Base-by-base conservation (phyloP, 345 rosid genomes). In the Hibiscus trionum region DNA sequence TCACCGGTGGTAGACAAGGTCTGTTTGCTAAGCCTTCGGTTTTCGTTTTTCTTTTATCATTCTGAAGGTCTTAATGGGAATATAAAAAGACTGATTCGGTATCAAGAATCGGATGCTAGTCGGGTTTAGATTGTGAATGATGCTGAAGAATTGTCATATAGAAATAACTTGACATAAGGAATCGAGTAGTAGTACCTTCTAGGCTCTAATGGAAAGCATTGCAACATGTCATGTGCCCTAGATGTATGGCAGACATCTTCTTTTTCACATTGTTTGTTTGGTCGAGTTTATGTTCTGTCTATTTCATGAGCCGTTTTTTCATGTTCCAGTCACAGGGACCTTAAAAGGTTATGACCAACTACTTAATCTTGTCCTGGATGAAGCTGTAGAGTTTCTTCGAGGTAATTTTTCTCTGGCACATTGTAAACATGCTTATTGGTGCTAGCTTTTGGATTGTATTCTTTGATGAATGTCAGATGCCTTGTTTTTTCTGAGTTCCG, bases 1-100 rank as follows among this genome's bases (percentile, higher is more conserved):
- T 91, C 44, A 89, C 93, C 52, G 97, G 99, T 60, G 99, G 99
- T 44, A 84, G 97, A 79, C 97, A 95, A 95, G 97, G 99, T 94
- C 53, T 49, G 57, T 55, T 49, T 67, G 53, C 52, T 66, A 8
- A 46, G 19, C 19, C 24, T 57, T 24, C 61, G 5, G 29, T 26
- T 57, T 24, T 27, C 15, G 6, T 9, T 2, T 7, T 60, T 12
- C 6, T 60, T 12, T 14, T 7, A 14, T 60, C 42, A 60, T 60
- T 29, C 16, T 58, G 14, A 49, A 24, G 31, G 33, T 57, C 15
- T 57, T 57, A 21, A 58, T 26, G 31, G 29, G 16, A 4, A 26
- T 26, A 26, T 58, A 24, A 7, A 60, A 29, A 11, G 42, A 29
- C 11, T 2, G 16, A 11, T 11, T 26, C 2, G 4, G 31, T 26